phyloP scores from a whole-genome alignment of 2,329 filamentous ascomycete species.

The Rachicladosporium sp. region DNA sequence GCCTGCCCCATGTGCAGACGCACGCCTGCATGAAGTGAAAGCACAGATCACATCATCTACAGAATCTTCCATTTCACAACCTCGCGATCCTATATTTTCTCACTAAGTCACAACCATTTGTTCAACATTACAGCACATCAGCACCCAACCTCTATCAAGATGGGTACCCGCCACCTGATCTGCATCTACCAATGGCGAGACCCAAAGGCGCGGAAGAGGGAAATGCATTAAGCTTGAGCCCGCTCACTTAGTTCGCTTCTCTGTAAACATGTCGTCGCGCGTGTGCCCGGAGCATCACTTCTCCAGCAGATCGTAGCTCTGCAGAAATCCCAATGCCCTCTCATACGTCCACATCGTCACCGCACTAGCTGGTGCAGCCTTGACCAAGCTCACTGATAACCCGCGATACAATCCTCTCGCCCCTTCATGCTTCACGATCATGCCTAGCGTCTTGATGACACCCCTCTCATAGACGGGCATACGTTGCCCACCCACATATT shows the following conservation, averaged over 20 bases:
- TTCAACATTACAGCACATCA: too few relatives aligned
- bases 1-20: too few relatives aligned
- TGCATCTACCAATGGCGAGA: conserved; percentile 8
- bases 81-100: too few relatives aligned
- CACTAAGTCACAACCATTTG: too few relatives aligned
- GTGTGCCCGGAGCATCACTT: too few relatives aligned
- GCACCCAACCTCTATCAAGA: background rate
- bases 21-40: too few relatives aligned
- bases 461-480: conserved; percentile 70
- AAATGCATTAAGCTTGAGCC: too few relatives aligned
- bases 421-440: conserved; percentile 63
- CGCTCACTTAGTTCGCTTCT: too few relatives aligned
- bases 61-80: too few relatives aligned
- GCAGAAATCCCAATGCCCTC: conserved; percentile 43
- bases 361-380: conserved; percentile 77
- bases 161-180: conserved; percentile 12
- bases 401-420: conserved; percentile 74
- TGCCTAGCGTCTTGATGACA: conserved; percentile 51
- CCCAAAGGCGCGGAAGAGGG: too few relatives aligned
- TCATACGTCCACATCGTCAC: conserved; percentile 96
- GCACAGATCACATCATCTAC: too few relatives aligned
- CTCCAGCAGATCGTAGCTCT: background rate
- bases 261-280: too few relatives aligned
- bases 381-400: conserved; percentile 75
- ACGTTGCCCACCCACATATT: conserved; percentile 58